Conservation (phyloP, 352 stramenopile genomes). For the Phytophthora citricola region DNA sequence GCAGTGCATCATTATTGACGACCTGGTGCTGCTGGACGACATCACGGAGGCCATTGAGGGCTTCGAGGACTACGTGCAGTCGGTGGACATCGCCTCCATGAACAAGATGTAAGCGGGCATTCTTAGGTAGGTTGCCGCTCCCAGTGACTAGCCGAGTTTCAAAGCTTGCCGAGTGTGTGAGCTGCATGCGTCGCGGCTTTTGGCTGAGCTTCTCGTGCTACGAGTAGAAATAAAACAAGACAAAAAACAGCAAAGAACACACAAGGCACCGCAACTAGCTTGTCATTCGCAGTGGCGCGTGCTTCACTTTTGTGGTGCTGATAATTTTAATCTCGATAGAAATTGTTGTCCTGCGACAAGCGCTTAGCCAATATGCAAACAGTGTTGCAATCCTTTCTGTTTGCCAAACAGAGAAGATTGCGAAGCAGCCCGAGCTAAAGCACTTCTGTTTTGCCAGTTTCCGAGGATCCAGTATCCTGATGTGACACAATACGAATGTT, state of each 20-base stretch:
- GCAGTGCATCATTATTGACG: conserved; percentile 84
- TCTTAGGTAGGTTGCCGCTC: conserved; percentile 34
- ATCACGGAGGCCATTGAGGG: conserved; percentile 84
- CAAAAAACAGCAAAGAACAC: conserved; percentile 34
- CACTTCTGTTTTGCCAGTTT: not conserved
- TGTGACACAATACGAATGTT: conserved; percentile 16
- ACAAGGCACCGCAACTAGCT: conserved; percentile 16
- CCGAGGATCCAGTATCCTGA: not conserved
- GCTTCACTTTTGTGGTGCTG: conserved; percentile 15
- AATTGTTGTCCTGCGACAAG: not conserved
- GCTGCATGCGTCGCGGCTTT: conserved; percentile 6
- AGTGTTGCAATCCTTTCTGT: too few species aligned
- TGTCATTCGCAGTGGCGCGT: conserved; percentile 5
- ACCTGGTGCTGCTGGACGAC: conserved; percentile 80
- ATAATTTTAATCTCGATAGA: conserved; percentile 9
- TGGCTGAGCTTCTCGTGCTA: conserved; percentile 21
- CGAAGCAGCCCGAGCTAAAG: conserved; percentile 11
- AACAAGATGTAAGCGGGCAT: conserved; percentile 81
- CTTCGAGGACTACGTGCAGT: conserved; percentile 89
- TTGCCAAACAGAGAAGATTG: not conserved
- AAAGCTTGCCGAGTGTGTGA: conserved; percentile 12
- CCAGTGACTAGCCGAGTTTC: conserved; percentile 15
- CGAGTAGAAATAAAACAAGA: conserved; percentile 41
- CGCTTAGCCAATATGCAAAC: too few species aligned
- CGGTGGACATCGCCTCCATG: conserved; percentile 86